Conservation (phyloP, 345 rosid genomes). For the Alliaria petiolata region DNA sequence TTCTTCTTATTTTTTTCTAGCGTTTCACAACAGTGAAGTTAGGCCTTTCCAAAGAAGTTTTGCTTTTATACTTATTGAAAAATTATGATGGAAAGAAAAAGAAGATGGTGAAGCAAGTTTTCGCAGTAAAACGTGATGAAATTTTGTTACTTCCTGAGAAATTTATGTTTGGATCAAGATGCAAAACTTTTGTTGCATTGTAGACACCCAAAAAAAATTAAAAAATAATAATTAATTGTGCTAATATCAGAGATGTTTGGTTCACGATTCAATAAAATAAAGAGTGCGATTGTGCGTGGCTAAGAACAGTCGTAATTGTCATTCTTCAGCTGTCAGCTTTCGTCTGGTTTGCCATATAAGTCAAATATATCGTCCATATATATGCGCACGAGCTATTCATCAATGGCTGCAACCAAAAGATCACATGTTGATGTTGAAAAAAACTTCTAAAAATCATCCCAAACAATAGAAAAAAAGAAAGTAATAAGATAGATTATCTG, state of each 20-base stretch:
- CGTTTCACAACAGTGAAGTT: too few relatives aligned
- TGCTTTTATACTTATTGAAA: not conserved
- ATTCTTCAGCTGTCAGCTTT: slow-evolving; percentile 34
- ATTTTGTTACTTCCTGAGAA: not conserved
- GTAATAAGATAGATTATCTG: not conserved
- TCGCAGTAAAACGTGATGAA: not conserved
- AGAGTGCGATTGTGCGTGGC: not conserved
- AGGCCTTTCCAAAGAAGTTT: too few relatives aligned
- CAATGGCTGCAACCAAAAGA: slow-evolving; percentile 51
- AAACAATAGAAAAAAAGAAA: not conserved
- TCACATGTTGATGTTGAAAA: not conserved
- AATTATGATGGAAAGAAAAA: not conserved
- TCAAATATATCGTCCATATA: slow-evolving; percentile 66
- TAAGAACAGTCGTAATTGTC: not conserved
- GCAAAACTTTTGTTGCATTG: not conserved
- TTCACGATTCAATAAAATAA: slow-evolving; percentile 6
- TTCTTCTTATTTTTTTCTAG: too few relatives aligned
- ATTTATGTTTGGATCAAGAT: not conserved
- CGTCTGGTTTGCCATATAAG: slow-evolving; percentile 62
- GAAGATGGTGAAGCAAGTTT: not conserved
- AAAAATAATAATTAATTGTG: not conserved
- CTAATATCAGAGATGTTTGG: not conserved
- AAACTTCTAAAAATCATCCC: not conserved
- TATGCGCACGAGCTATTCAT: slow-evolving; percentile 56
- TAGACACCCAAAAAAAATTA: not conserved